phyloP scores from a whole-genome alignment of 768 basidiomycete species.

The Tylopilus sp. region DNA sequence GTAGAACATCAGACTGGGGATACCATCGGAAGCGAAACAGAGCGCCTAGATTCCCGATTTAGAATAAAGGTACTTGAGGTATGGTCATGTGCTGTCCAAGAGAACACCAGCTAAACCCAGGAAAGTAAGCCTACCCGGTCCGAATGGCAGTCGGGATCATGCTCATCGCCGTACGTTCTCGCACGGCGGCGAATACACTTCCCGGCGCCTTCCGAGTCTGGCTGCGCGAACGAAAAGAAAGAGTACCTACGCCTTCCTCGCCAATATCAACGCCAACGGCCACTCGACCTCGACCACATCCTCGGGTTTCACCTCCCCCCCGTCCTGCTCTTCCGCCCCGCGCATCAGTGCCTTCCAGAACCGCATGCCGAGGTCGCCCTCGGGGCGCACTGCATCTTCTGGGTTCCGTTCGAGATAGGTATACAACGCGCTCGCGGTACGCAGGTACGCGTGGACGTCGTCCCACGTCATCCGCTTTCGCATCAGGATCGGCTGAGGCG shows the following conservation, averaged over 20 bases:
- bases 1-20: too few species aligned
- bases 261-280: constrained; percentile 38
- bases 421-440: constrained; percentile 68
- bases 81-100: too few species aligned
- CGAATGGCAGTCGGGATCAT: too few species aligned
- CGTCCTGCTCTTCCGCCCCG: constrained; percentile 30
- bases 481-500: constrained; percentile 47
- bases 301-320: constrained; percentile 8
- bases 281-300: constrained; percentile 40
- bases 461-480: constrained; percentile 60
- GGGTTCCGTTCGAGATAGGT: constrained; percentile 65
- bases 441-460: constrained; percentile 62
- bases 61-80: too few species aligned
- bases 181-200: too few species aligned
- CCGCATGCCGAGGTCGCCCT: constrained; percentile 63
- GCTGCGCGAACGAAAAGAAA: too few species aligned
- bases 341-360: constrained; percentile 56
- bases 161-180: too few species aligned
- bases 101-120: too few species aligned
- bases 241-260: constrained; percentile 3
- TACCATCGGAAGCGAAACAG: too few species aligned
- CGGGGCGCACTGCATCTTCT: constrained; percentile 42
- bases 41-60: too few species aligned
- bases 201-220: too few species aligned
- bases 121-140: too few species aligned